These are phyloP conservation scores for Clonostachys rosea DNA, from an alignment of 2,329 filamentous ascomycete genomes.

Conservation along the genomic window DNA sequence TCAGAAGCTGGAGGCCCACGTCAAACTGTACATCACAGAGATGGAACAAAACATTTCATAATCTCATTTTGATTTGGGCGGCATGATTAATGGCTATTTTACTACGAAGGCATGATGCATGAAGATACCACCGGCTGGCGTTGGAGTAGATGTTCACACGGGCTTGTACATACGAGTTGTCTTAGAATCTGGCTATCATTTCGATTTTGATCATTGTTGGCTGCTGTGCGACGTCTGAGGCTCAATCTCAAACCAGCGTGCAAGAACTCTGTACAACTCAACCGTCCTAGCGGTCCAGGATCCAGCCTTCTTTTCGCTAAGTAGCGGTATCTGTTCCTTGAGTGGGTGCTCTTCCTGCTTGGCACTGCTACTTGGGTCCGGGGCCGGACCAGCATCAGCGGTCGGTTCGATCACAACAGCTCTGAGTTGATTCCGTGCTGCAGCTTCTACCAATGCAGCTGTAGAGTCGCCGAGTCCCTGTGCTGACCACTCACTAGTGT, in stretches of 20 bases:
- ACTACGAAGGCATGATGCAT: background rate
- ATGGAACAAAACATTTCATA: constrained; percentile 82
- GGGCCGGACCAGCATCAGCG: too few relatives aligned
- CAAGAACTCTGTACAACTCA: constrained; percentile 49
- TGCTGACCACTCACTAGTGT: constrained; percentile 70
- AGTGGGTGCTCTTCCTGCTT: constrained; percentile 6
- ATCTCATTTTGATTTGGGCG: background rate
- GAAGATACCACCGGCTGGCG: constrained; percentile 34
- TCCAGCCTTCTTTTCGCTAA: constrained; percentile 52
- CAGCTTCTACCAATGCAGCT: constrained; percentile 59
- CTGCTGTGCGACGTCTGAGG: background rate
- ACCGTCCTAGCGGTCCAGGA: constrained; percentile 56
- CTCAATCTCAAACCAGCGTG: constrained; percentile 58
- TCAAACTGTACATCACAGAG: constrained; percentile 96
- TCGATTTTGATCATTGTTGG: background rate
- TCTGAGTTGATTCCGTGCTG: constrained; percentile 34
- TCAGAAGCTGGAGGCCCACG: constrained; percentile 94
- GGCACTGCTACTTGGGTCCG: too few relatives aligned
- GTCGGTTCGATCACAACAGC: constrained; percentile 42
- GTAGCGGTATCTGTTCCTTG: constrained; percentile 51
- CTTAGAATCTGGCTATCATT: background rate
- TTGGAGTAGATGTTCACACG: constrained; percentile 17
- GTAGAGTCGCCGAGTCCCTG: constrained; percentile 64
- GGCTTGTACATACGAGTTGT: background rate
- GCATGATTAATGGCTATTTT: background rate